phyloP scores from a whole-genome alignment of 1,284 basidiomycete genomes.

The Paramarasmius palmivorus region DNA sequence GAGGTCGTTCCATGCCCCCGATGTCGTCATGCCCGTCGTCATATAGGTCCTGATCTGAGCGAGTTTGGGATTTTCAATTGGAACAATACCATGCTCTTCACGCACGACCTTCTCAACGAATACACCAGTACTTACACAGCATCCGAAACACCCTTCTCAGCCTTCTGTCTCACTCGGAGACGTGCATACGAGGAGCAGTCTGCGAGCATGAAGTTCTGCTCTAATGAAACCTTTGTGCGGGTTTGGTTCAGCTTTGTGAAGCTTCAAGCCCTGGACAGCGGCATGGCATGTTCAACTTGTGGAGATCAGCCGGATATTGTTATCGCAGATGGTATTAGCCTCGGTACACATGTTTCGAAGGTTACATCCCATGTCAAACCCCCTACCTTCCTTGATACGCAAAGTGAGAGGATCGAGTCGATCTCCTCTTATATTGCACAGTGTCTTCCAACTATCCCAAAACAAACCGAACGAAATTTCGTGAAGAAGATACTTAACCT shows the following conservation, averaged over 20 bases:
- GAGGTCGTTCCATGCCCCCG: no score
- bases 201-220: conserved; percentile 16
- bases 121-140: conserved; percentile 26
- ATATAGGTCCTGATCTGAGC: conserved; percentile 25
- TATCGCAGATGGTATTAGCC: neutral
- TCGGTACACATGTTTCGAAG: neutral
- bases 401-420: neutral
- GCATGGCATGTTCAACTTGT: no score
- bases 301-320: no score
- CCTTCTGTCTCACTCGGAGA: conserved; percentile 20
- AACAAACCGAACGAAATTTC: no score
- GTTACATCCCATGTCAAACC: conserved; percentile 1
- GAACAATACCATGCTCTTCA: conserved; percentile 26
- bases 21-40: neutral
- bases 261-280: conserved; percentile 11
- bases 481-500: no score
- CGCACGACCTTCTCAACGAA: conserved; percentile 29
- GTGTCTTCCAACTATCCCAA: no score
- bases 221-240: conserved; percentile 20
- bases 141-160: conserved; percentile 29
- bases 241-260: conserved; percentile 28
- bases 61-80: conserved; percentile 27
- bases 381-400: neutral
- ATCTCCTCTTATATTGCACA: no score
- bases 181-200: conserved; percentile 13